Evolutionary conservation across 768 basidiomycete species (phyloP), one percentile per base, ranked within the genome.

Genomic region (Pisolithus microcarpus): DNA sequence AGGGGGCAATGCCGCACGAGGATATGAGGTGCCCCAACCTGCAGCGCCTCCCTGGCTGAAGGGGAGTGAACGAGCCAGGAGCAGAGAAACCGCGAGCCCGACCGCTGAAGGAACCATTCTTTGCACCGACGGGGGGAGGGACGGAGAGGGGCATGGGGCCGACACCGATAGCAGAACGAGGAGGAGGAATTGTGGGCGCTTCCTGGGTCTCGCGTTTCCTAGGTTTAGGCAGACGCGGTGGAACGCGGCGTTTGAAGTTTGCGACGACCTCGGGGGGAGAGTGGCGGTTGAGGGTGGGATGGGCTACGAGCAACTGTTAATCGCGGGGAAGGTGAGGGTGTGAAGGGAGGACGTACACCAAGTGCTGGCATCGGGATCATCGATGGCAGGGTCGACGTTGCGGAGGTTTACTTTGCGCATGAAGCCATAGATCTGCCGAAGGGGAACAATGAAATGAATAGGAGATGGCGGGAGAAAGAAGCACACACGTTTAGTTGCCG

Each of bases 351-450:
- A 81, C 91, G 66, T 75, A 94, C 91, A 93, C 92, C 92, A 96
- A 56, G 91, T 93, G 68, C 89, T 92, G 13, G 91, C 92, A 72
- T 96, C 92, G 55, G 91, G 91, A 72, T 95, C 92, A 71, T 90
- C 87, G 59, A 93, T 93, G 55, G 88, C 90, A 56, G 89, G 88
- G 75, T 94, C 91, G 68, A 93, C 87, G 72, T 94, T 92, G 66
- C 90, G 86, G 60, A 94, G 77, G 75, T 93, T 94, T 66, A 95
- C 89, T 70, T 95, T 94, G 71, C 92, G 91, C 90, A 94, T 94
- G 76, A 93, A 96, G 58, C 92, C 93, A 75, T 96, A 96, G 71
- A 96, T 96, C 92, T 95, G 61, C 61, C 52, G 48, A 52, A 61
- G 61, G 46, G 51, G 31, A 28, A 40, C 26, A 50, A 48, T 40